Conservation (phyloP, 805 yeast species). For the Torulaspora delbrueckii region DNA sequence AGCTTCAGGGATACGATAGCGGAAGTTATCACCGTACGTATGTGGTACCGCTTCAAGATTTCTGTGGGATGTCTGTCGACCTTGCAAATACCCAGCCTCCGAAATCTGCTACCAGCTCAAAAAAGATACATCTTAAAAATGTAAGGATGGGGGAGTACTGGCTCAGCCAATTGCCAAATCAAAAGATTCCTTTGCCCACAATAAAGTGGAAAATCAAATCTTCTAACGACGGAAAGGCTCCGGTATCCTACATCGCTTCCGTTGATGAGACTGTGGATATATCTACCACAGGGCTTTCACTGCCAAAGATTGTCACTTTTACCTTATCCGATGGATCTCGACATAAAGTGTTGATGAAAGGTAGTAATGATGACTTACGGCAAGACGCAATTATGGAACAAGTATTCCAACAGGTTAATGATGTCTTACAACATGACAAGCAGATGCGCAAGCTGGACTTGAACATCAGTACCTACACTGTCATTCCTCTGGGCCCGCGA, state of each 20-base stretch:
- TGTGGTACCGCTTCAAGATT: slow-evolving; percentile 43
- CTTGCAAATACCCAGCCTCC: slow-evolving; percentile 45
- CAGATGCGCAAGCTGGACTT: slow-evolving; percentile 55
- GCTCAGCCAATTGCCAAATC: slow-evolving; percentile 44
- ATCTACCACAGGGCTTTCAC: slow-evolving; percentile 81
- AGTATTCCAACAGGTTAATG: slow-evolving; percentile 82
- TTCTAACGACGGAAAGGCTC: slow-evolving; percentile 41
- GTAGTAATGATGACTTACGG: slow-evolving; percentile 84
- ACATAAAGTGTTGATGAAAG: slow-evolving; percentile 65
- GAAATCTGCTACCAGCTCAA: slow-evolving; percentile 16
- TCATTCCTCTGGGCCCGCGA: slow-evolving; percentile 80
- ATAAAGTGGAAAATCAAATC: slow-evolving; percentile 39
- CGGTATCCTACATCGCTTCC: slow-evolving; percentile 43
- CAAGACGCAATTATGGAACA: slow-evolving; percentile 98
- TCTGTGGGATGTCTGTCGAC: slow-evolving; percentile 48
- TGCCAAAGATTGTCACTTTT: slow-evolving; percentile 73
- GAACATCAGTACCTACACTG: slow-evolving; percentile 76
- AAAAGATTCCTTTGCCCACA: slow-evolving; percentile 66
- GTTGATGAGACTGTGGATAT: slow-evolving; percentile 47
- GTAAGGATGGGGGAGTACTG: slow-evolving; percentile 52
- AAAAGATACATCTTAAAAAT: slow-evolving; percentile 29
- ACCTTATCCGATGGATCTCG: slow-evolving; percentile 51
- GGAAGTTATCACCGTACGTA: slow-evolving; percentile 29
- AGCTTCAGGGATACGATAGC: slow-evolving; percentile 31
- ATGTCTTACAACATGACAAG: slow-evolving; percentile 51